These are phyloP conservation scores for Colletotrichum sublineola DNA, from an alignment of 2,329 filamentous ascomycete genomes.

Conservation along the genomic window DNA sequence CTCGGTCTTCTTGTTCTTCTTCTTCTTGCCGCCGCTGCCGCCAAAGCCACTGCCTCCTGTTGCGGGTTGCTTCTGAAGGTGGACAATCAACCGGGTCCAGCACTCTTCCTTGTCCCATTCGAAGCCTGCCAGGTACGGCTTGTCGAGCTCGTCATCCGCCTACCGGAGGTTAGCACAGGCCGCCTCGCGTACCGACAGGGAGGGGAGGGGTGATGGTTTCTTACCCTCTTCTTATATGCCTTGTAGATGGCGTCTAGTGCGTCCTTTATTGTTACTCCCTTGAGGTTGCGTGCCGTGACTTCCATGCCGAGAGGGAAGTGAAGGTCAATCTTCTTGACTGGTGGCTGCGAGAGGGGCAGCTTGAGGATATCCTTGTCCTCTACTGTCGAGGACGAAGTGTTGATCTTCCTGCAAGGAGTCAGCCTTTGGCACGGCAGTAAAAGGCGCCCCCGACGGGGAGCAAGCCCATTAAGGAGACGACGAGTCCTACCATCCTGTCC, in stretches of 20 bases:
- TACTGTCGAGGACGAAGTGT: conserved; percentile 81
- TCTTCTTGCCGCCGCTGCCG: conserved; percentile 62
- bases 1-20: conserved; percentile 75
- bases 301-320: conserved; percentile 90
- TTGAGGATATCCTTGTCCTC: conserved; percentile 90
- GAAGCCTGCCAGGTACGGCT: conserved; percentile 91
- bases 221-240: conserved; percentile 94
- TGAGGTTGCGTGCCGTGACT: conserved; percentile 90
- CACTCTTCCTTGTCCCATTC: conserved; percentile 96
- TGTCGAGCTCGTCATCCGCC: conserved; percentile 92
- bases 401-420: conserved; percentile 81
- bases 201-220: conserved; percentile 47
- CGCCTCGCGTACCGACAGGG: no score
- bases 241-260: conserved; percentile 96
- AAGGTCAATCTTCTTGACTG: conserved; percentile 94
- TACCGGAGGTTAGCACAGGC: conserved; percentile 52
- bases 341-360: conserved; percentile 82
- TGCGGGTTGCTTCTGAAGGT: conserved; percentile 79
- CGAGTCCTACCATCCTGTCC: conserved; percentile 82
- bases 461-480: neutral
- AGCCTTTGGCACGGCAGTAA: neutral
- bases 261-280: conserved; percentile 97
- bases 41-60: conserved; percentile 54
- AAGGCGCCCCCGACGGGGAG: neutral
- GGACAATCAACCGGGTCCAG: conserved; percentile 89